These are phyloP conservation scores for Candida pseudoviswanathii DNA, from an alignment of 1,139 yeast genomes.

Conservation along the genomic window DNA sequence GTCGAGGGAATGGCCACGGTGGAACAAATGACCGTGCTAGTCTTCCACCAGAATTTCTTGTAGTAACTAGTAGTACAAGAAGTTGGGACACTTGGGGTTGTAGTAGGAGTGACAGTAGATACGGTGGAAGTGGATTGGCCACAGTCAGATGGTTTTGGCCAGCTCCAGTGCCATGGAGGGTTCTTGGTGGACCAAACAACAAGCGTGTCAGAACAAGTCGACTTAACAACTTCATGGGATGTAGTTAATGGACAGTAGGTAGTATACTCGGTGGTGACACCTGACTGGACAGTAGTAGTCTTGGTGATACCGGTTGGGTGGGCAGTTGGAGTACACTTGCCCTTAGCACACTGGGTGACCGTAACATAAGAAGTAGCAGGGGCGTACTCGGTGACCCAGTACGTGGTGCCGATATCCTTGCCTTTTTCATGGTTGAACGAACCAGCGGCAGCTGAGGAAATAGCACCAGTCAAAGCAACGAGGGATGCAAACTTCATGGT, in stretches of 20 bases:
- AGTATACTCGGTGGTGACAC: conserved; percentile 22
- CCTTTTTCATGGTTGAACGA: neutral
- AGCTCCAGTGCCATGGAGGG: conserved; percentile 1
- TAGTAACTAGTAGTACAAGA: neutral
- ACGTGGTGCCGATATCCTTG: neutral
- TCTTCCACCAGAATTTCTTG: neutral
- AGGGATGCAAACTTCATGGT: neutral
- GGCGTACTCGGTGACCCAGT: conserved; percentile 9
- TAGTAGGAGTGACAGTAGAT: neutral
- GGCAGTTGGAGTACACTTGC: conserved; percentile 22
- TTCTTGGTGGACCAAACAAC: neutral
- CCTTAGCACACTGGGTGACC: conserved; percentile 22
- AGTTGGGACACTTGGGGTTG: conserved; percentile 1
- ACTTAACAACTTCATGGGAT: conserved; percentile 3
- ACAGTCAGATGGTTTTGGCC: conserved; percentile 2
- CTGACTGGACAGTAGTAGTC: conserved; percentile 5
- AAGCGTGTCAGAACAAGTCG: conserved; percentile 1
- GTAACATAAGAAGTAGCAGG: conserved; percentile 22
- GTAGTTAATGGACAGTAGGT: conserved; percentile 28
- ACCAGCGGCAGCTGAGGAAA: neutral
- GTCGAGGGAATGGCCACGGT: neutral
- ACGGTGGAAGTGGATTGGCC: neutral
- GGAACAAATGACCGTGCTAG: neutral
- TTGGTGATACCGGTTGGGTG: conserved; percentile 30
- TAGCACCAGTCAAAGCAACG: neutral